phyloP scores from a whole-genome alignment of 1,284 basidiomycete species.

The Pterulicium gracile region DNA sequence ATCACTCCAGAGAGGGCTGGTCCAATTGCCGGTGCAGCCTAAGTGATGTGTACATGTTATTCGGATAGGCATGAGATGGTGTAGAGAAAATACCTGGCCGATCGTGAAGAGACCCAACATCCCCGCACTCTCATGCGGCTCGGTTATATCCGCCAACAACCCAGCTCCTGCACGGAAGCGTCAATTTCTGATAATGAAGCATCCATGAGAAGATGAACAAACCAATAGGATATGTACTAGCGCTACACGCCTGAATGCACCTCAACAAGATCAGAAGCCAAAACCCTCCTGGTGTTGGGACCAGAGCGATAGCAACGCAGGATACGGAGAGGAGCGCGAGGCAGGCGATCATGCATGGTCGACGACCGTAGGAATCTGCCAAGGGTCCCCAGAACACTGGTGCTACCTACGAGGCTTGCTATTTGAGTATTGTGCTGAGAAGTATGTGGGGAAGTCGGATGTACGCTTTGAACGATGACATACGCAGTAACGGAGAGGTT shows the following conservation, averaged over 20 bases:
- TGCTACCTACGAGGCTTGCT: slow-evolving; percentile 11
- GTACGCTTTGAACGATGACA: slow-evolving; percentile 66
- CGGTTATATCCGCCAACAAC: slow-evolving; percentile 45
- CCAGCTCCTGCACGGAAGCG: slow-evolving; percentile 31
- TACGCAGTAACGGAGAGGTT: slow-evolving; percentile 74
- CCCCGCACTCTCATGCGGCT: slow-evolving; percentile 37
- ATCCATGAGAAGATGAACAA: slow-evolving; percentile 5
- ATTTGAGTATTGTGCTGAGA: background rate
- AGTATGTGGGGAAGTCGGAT: background rate
- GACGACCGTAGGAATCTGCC: slow-evolving; percentile 44
- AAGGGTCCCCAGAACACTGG: slow-evolving; percentile 54
- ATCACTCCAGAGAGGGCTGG: slow-evolving; percentile 27
- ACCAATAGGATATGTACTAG: slow-evolving; percentile 49
- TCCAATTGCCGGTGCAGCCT: slow-evolving; percentile 47
- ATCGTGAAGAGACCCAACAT: slow-evolving; percentile 38
- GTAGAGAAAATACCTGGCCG: slow-evolving; percentile 11
- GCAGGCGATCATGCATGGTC: slow-evolving; percentile 43
- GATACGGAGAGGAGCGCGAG: slow-evolving; percentile 39
- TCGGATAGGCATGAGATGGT: background rate
- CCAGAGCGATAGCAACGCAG: slow-evolving; percentile 51
- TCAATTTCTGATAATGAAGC: background rate
- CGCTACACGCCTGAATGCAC: slow-evolving; percentile 47
- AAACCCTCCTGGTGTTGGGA: slow-evolving; percentile 48
- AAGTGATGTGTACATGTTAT: slow-evolving; percentile 19
- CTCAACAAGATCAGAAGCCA: slow-evolving; percentile 45